Percentiles rank a stretch among this genome's conserved stretches.
phyloP scores from a whole-genome alignment of 768 basidiomycete genomes.

The Rhodosporidiobolus sp. region DNA sequence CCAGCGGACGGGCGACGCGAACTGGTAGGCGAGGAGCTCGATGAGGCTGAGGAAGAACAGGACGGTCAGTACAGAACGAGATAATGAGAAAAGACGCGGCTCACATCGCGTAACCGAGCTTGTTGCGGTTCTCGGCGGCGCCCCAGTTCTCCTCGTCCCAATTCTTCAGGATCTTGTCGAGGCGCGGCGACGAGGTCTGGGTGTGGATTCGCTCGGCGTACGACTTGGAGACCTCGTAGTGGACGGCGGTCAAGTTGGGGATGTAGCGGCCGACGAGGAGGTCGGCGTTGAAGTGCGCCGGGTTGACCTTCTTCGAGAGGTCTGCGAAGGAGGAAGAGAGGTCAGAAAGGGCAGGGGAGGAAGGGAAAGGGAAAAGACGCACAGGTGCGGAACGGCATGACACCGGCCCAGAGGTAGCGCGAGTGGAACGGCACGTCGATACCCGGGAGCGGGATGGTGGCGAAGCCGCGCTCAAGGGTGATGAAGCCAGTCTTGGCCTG shows the following conservation, averaged over 20 bases:
- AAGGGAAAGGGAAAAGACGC: not conserved
- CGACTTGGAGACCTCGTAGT: slow-evolving; percentile 74
- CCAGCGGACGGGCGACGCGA: slow-evolving; percentile 97
- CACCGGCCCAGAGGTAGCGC: slow-evolving; percentile 86
- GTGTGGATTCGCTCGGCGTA: slow-evolving; percentile 95
- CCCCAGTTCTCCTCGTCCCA: slow-evolving; percentile 94
- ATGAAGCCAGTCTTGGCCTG: slow-evolving; percentile 76
- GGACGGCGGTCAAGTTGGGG: slow-evolving; percentile 88
- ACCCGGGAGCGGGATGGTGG: slow-evolving; percentile 62
- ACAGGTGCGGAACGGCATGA: slow-evolving; percentile 39
- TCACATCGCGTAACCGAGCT: slow-evolving; percentile 84
- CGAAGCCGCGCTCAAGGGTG: slow-evolving; percentile 92
- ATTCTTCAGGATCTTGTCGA: slow-evolving; percentile 87
- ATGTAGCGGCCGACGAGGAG: slow-evolving; percentile 93
- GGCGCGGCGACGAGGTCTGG: slow-evolving; percentile 89
- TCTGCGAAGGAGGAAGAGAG: slow-evolving; percentile 54
- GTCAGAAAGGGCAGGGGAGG: not conserved
- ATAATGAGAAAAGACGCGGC: not conserved
- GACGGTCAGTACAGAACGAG: not conserved
- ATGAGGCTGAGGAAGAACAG: slow-evolving; percentile 57
- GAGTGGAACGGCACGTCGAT: slow-evolving; percentile 99
- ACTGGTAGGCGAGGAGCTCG: slow-evolving; percentile 95
- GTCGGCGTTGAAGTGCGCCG: slow-evolving; percentile 85
- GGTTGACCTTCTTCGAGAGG: slow-evolving; percentile 95
- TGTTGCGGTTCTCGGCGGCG: slow-evolving; percentile 74